These are phyloP conservation scores for Salvia splendens DNA, from an alignment of 257 asterid genomes.

Conservation along the genomic window DNA sequence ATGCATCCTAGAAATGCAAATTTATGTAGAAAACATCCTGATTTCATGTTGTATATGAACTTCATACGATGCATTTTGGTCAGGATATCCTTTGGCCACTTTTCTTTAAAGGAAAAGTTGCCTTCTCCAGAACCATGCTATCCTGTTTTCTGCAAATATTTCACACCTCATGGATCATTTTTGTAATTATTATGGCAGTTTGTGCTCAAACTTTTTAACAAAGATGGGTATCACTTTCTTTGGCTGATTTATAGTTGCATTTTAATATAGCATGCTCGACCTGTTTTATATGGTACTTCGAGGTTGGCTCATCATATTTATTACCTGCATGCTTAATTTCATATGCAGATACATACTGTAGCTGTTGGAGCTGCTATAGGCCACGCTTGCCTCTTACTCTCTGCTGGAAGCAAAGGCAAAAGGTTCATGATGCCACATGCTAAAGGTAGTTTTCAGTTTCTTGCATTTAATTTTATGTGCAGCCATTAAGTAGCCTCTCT, in stretches of 20 bases:
- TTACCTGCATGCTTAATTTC: constrained; percentile 29
- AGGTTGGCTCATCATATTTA: neutral
- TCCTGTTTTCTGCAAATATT: constrained; percentile 13
- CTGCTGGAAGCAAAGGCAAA: constrained; percentile 88
- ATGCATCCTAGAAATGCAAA: constrained; percentile 1
- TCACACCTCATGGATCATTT: constrained; percentile 6
- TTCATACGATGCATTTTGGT: neutral
- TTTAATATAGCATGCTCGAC: neutral
- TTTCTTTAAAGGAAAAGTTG: neutral
- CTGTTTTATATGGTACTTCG: constrained; percentile 2
- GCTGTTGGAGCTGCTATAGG: constrained; percentile 88
- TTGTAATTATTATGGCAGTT: constrained; percentile 3
- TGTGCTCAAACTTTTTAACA: constrained; percentile 1
- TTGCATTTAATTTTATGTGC: constrained; percentile 18
- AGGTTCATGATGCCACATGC: constrained; percentile 93
- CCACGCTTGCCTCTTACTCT: constrained; percentile 88
- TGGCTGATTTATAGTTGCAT: neutral
- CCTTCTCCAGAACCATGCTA: constrained; percentile 3
- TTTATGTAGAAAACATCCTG: constrained; percentile 11
- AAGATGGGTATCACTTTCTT: constrained; percentile 12
- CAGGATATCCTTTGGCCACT: constrained; percentile 7
- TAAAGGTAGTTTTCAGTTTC: constrained; percentile 50
- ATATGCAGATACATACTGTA: constrained; percentile 76
- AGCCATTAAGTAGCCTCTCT: constrained; percentile 19
- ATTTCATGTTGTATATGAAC: neutral